Evolutionary conservation across 2,329 filamentous ascomycete species (phyloP).

Genomic region (Alternaria solani): DNA sequence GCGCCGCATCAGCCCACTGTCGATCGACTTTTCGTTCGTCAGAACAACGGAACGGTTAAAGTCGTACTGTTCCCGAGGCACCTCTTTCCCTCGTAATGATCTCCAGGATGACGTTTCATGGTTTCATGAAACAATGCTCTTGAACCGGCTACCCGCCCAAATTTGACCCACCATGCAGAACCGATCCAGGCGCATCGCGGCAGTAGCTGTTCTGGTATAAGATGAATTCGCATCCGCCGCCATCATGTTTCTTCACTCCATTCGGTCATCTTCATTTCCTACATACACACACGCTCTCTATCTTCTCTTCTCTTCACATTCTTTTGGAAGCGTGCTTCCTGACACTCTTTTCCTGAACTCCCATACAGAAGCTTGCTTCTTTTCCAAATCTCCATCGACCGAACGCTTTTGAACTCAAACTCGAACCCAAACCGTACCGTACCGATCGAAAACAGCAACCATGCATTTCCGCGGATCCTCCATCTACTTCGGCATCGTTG

Average conservation of each 20-base stretch:
- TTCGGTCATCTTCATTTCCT: slow-evolving; percentile 16
- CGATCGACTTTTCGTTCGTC: neutral
- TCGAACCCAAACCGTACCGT: neutral
- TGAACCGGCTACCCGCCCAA: slow-evolving; percentile 5
- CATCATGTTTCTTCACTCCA: slow-evolving; percentile 4
- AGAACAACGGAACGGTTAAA: neutral
- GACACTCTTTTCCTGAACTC: slow-evolving; percentile 28
- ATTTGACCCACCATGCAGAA: neutral
- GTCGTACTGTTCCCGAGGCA: slow-evolving; percentile 1
- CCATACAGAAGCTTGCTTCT: slow-evolving; percentile 25
- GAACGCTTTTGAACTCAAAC: neutral
- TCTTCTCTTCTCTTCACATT: slow-evolving; percentile 13
- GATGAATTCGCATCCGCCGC: slow-evolving; percentile 1
- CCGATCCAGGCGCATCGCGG: neutral
- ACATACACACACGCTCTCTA: slow-evolving; percentile 6
- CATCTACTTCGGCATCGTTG: slow-evolving; percentile 40
- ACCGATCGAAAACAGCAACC: slow-evolving; percentile 5
- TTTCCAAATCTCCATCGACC: neutral
- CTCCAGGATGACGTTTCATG: slow-evolving; percentile 36
- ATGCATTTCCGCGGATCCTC: slow-evolving; percentile 35
- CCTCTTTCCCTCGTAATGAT: slow-evolving; percentile 24
- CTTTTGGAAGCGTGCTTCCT: slow-evolving; percentile 33
- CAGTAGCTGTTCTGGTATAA: slow-evolving; percentile 1
- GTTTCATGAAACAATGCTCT: slow-evolving; percentile 25
- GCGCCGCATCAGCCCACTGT: slow-evolving; percentile 1